Base-by-base conservation (phyloP, 805 yeast species). In the Candida sanyiensis region DNA sequence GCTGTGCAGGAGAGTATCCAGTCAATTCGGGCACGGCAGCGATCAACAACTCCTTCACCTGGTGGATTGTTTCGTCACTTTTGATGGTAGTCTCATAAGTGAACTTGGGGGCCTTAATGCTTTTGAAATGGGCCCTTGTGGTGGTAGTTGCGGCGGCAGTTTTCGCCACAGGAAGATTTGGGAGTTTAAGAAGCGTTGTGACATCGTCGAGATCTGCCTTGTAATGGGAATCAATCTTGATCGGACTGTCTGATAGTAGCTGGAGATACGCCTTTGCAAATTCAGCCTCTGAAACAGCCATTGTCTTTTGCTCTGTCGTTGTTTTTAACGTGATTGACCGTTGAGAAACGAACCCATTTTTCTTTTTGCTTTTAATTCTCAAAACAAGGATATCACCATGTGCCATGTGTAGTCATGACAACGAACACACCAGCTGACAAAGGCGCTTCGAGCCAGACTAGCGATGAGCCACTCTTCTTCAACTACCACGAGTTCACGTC, bases 51-150 rank as follows among this genome's bases (percentile, higher is more conserved):
- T 47, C 52, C 43, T 67, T 67, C 15, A 64, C 55, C 35, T 58
- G 60, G 25, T 48, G 44, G 15, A 66, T 50, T 0, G 70, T 61
- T 7, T 56, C 61, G 10, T 52, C 48, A 2, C 45, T 27, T 19
- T 43, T 29, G n/a, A 56, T 49, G 17, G 54, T 45, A 17, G 57
- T 45, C 12, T 54, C 47, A 12, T 63, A 46, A 27, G 62, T 56
- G 58, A 84, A 82, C 53, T 79, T 83, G 6, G 95, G 95, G 5
- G 81, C 74, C 50, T 79, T 77, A 39, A 86, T 72, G 22, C 89
- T 81, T 58, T 80, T 81, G 54, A 85, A 67, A 5, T 58, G 50
- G 12, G 72, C 60, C 11, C 45, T 42, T 15, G 22, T 27, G 13
- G 31, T 43, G 27, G 3, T 12, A 21, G 27, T 34, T 17, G 22